Percentiles rank a stretch among this genome's conserved stretches.
Conservation (phyloP, 78 protist genomes). For the Pigoraptor vietnamica region DNA sequence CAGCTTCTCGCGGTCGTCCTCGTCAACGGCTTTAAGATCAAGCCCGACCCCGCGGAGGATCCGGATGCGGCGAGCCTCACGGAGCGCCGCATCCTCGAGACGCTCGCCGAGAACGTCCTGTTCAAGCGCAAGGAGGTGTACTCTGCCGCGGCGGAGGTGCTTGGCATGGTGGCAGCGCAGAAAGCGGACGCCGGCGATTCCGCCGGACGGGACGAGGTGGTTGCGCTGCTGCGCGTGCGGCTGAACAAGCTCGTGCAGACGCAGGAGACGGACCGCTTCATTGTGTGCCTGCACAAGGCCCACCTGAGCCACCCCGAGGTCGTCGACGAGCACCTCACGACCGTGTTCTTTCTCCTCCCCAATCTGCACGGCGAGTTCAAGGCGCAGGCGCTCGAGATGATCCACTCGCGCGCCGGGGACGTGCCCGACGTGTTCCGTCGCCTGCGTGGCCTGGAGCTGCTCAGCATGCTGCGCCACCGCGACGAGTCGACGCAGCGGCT, state of each 20-base stretch:
- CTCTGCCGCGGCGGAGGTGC: background rate
- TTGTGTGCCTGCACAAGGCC: background rate
- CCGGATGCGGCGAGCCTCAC: background rate
- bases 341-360: background rate
- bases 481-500: background rate
- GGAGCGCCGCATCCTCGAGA: background rate
- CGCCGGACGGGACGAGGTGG: background rate
- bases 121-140: background rate
- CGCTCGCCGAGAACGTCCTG: background rate
- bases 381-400: background rate
- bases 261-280: background rate
- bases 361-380: background rate
- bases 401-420: background rate
- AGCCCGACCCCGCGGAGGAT: background rate
- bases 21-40: background rate
- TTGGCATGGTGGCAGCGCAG: background rate
- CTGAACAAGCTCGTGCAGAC: background rate
- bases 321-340: conserved; percentile 10
- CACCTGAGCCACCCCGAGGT: background rate
- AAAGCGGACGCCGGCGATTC: background rate
- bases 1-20: conserved; percentile 26
- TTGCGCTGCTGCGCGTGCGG: background rate
- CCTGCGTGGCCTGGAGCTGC: background rate
- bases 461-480: background rate
- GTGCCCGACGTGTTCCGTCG: background rate